A percentile compares a stretch with the other conserved stretches of the same genome.
Conservation (phyloP, 768 basidiomycete genomes). For the Podaxis sp. region DNA sequence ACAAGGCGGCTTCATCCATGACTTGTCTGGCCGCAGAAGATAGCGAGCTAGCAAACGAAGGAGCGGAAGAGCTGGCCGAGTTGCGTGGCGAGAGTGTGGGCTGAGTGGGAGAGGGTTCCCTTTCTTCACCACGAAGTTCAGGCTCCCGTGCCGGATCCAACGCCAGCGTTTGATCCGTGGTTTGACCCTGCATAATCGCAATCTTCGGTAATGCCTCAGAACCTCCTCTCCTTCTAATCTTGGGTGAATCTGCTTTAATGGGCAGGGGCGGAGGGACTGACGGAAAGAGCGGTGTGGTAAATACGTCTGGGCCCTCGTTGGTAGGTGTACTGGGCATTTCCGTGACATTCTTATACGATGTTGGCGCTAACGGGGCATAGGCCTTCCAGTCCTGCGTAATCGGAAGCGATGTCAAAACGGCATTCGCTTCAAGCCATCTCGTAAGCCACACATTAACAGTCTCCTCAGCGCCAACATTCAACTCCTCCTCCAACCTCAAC, state of each 20-base stretch:
- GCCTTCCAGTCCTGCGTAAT: slow-evolving; percentile 28
- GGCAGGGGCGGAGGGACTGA: no score
- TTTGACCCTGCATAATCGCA: slow-evolving; percentile 28
- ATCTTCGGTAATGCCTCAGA: slow-evolving; percentile 40
- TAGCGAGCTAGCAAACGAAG: background rate
- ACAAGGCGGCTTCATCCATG: no score
- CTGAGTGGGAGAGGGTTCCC: background rate
- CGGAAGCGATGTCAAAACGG: slow-evolving; percentile 35
- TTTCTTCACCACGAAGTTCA: background rate
- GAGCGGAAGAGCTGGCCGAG: background rate
- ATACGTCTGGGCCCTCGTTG: no score
- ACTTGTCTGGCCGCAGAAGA: no score
- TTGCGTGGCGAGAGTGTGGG: background rate
- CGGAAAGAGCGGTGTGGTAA: no score
- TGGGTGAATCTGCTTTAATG: slow-evolving; percentile 55
- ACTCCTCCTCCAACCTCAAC: slow-evolving; percentile 67
- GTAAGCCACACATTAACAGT: slow-evolving; percentile 71
- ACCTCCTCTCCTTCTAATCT: slow-evolving; percentile 76
- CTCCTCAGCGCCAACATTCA: slow-evolving; percentile 65
- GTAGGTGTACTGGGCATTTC: background rate
- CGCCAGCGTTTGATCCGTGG: no score
- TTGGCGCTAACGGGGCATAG: slow-evolving; percentile 21
- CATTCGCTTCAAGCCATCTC: slow-evolving; percentile 68
- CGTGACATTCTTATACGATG: slow-evolving; percentile 20
- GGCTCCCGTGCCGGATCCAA: no score